A percentile compares a stretch with the other conserved stretches of the same genome.
phyloP scores from a whole-genome alignment of 2,329 filamentous ascomycete species.

The Elsinoe fawcettii region DNA sequence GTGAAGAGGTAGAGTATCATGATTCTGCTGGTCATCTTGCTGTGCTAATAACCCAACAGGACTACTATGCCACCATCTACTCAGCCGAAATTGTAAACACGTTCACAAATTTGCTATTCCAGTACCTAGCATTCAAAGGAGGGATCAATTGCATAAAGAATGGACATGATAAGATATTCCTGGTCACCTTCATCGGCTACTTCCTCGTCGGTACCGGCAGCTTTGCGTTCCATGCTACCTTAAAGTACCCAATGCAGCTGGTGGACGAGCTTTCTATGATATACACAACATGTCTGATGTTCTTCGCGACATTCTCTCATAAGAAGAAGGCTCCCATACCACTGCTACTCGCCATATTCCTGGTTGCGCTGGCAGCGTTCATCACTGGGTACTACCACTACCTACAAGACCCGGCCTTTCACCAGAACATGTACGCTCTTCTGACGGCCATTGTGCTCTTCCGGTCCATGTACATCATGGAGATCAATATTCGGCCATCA shows the following conservation, averaged over 20 bases:
- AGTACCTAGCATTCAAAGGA: conserved; percentile 69
- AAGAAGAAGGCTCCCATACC: conserved; percentile 47
- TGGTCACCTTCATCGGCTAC: conserved; percentile 57
- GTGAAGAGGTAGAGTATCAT: conserved; percentile 56
- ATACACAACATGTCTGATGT: conserved; percentile 63
- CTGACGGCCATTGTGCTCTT: conserved; percentile 64
- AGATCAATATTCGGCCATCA: conserved; percentile 53
- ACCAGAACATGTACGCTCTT: conserved; percentile 69
- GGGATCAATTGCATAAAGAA: conserved; percentile 64
- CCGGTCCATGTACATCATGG: conserved; percentile 72
- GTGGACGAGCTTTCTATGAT: conserved; percentile 66
- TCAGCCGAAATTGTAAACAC: conserved; percentile 73
- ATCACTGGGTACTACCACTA: conserved; percentile 78
- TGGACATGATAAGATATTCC: conserved; percentile 67
- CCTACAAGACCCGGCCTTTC: conserved; percentile 73
- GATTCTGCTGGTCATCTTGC: neutral
- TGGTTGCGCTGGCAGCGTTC: conserved; percentile 48
- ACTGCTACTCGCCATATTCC: conserved; percentile 47
- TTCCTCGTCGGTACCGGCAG: conserved; percentile 54
- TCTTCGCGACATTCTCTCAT: conserved; percentile 69
- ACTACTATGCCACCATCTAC: conserved; percentile 68
- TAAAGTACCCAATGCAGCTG: conserved; percentile 65
- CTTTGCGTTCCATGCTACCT: conserved; percentile 56
- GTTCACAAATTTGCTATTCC: conserved; percentile 73
- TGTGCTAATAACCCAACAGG: conserved; percentile 39